A percentile compares a stretch with the other conserved stretches of the same genome.
These are phyloP conservation scores for Candida manassasensis DNA, from an alignment of 805 yeast species.

Conservation along the genomic window DNA sequence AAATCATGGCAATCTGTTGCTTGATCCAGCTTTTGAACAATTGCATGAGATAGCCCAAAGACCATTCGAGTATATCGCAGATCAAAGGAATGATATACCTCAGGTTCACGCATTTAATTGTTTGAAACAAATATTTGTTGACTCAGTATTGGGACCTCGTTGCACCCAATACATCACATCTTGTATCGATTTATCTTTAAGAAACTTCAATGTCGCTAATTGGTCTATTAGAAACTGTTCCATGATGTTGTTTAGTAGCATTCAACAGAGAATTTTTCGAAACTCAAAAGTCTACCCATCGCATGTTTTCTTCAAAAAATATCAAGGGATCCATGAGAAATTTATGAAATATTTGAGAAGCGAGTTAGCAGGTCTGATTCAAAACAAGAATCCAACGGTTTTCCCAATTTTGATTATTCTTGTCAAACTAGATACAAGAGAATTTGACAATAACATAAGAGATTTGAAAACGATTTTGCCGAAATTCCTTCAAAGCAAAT, in stretches of 20 bases:
- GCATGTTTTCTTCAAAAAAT: conserved; percentile 66
- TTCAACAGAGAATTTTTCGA: conserved; percentile 79
- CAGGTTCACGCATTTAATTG: conserved; percentile 94
- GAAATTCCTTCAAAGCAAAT: conserved; percentile 42
- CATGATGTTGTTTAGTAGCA: conserved; percentile 83
- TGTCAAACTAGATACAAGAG: conserved; percentile 59
- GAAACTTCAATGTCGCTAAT: conserved; percentile 55
- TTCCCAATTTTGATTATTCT: conserved; percentile 75
- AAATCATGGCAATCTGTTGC: conserved; percentile 26
- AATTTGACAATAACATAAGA: conserved; percentile 43
- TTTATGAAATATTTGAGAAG: conserved; percentile 41
- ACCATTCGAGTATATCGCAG: conserved; percentile 45
- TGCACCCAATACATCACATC: conserved; percentile 49
- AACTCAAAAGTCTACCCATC: conserved; percentile 49
- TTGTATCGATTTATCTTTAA: conserved; percentile 58
- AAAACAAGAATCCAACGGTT: conserved; percentile 48
- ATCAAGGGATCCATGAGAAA: conserved; percentile 45
- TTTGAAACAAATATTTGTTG: conserved; percentile 68
- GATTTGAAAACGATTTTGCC: conserved; percentile 41
- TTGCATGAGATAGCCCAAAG: conserved; percentile 51
- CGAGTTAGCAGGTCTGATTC: conserved; percentile 19
- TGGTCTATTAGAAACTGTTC: conserved; percentile 94
- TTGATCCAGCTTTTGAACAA: conserved; percentile 46
- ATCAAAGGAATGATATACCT: conserved; percentile 64
- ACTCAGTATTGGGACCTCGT: conserved; percentile 55